Percentiles rank a stretch among this genome's conserved stretches.
Evolutionary conservation across 2,329 filamentous ascomycete species (phyloP).

Genomic region (Macroventuria anomochaeta): DNA sequence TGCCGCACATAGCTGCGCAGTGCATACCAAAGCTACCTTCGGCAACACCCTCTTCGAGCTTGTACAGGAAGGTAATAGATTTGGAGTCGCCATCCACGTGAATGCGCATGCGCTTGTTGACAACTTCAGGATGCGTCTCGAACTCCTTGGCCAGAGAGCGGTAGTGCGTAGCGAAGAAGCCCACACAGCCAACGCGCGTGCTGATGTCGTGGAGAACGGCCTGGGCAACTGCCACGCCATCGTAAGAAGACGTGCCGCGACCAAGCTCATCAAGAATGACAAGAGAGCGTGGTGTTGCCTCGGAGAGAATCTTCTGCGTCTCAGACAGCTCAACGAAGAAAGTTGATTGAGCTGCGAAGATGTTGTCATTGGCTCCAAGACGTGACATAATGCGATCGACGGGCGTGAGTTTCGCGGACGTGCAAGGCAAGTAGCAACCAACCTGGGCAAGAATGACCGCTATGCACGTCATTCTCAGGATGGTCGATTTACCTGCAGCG

Average conservation of each 20-base stretch:
- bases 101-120: slow-evolving; percentile 89
- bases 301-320: slow-evolving; percentile 95
- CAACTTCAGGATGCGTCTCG: slow-evolving; percentile 83
- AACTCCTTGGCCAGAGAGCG: slow-evolving; percentile 94
- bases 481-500: slow-evolving; percentile 94
- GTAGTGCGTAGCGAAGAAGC: slow-evolving; percentile 98
- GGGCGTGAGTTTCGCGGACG: slow-evolving; percentile 82
- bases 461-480: slow-evolving; percentile 94
- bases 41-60: slow-evolving; percentile 88
- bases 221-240: slow-evolving; percentile 95
- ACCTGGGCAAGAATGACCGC: slow-evolving; percentile 98
- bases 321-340: slow-evolving; percentile 98
- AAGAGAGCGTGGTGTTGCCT: slow-evolving; percentile 90
- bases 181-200: slow-evolving; percentile 88
- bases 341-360: slow-evolving; percentile 95
- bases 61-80: slow-evolving; percentile 96
- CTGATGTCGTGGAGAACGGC: slow-evolving; percentile 96
- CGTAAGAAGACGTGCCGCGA: slow-evolving; percentile 92
- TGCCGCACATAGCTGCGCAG: slow-evolving; percentile 97
- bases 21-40: slow-evolving; percentile 99
- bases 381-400: slow-evolving; percentile 99
- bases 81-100: slow-evolving; percentile 84
- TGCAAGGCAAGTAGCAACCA: slow-evolving; percentile 87
- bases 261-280: slow-evolving; percentile 97
- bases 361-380: slow-evolving; percentile 96